Base-by-base conservation (phyloP, 176 grass and related monocot genomes). In the Triticum turgidum region DNA sequence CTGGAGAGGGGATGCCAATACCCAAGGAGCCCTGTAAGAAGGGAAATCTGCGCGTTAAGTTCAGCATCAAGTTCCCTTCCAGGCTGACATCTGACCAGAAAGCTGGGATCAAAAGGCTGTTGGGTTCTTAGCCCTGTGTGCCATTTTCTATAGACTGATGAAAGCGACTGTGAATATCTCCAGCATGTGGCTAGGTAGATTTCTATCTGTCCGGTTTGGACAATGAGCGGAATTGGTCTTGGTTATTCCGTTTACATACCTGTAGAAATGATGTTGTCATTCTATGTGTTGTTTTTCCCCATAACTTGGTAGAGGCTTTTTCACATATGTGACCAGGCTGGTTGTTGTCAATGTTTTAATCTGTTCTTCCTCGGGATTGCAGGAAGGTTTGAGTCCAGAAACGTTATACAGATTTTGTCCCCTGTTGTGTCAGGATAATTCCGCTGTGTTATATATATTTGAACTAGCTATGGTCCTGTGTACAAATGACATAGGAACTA, bases 11-110 rank as follows among this genome's bases (percentile, higher is more conserved):
- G 81, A 98, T 96, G 90, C 97, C 92, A 3, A 77, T 90, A 37
- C 75, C 93, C 4, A 96, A 94, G 80, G 89, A 96, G 38, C 86
- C 86, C 12, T 81, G 37, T 21, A 94, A 82, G 85, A 92, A 89
- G 51, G 93, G 92, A 9, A 92, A 98, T 78, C 87, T 98, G 27
- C 91, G 88, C 5, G 92, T 98, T 72, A 96, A 91, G 54, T 96
- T 98, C 84, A 83, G 79, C 27, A 94, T 98, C 67, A 94, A 86
- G 85, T 92, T 98, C 71, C 94, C 97, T 5, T 88, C 87, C 20
- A 94, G 92, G 82, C 30, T 96, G 63, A 96, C 88, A 29, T 79
- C 84, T 51, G 92, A 98, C 72, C 90, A 96, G 79, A 96, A 96
- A 74, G 44, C 70, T 62, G 92, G 94, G 30, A 85, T 96, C 81